Base-by-base conservation (phyloP, 2,329 filamentous ascomycete genomes). In the Phyllosticta capitalensis region DNA sequence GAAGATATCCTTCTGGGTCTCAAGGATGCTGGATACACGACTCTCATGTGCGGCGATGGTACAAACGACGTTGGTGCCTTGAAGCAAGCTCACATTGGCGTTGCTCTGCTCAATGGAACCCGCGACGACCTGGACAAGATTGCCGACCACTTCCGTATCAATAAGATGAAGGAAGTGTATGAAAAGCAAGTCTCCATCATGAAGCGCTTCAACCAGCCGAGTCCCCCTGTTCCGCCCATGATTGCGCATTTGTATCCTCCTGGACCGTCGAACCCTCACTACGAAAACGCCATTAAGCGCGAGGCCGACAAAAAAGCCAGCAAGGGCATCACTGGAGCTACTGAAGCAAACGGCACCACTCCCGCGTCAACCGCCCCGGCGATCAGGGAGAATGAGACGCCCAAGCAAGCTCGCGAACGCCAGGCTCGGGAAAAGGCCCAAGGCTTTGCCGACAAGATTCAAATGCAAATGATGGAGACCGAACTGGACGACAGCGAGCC, bases 91-190 rank as follows among this genome's bases (percentile, higher is more conserved):
- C 94, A 99, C 71, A 91, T 99, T 64, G 94, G 94, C 75, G 89
- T 99, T 63, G 94, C 94, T 21, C 84, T 99, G 55, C 84, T 99
- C 66, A 99, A 99, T 74, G 94, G 94, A 63, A 95, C 92, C 1
- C 87, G 86, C 65, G 89, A 97, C 21, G 94, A 97, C 71, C 82
- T 99, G 58, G 87, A 86, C 60, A 91, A 87, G 72, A 99, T 99
- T 67, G 87, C 89, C 24, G 94, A 97, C 70, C 92, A 99, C 74
- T 87, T 88, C 68, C 88, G 94, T 66, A 95, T 91, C 73, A 95
- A 88, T 49, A 95, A 91, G 81, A 95, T 99, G 89, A 97, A 96
- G 81, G 92, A 96, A 65, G 84, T 99, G 64, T 99, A 99, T 72
- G 90, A 97, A 78, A 97, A 99, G 80, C 94, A 99, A 73, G 83